Evolutionary conservation across 805 yeast species (phyloP), one percentile per base, ranked within the genome.

Genomic region (Zygotorulaspora florentina): DNA sequence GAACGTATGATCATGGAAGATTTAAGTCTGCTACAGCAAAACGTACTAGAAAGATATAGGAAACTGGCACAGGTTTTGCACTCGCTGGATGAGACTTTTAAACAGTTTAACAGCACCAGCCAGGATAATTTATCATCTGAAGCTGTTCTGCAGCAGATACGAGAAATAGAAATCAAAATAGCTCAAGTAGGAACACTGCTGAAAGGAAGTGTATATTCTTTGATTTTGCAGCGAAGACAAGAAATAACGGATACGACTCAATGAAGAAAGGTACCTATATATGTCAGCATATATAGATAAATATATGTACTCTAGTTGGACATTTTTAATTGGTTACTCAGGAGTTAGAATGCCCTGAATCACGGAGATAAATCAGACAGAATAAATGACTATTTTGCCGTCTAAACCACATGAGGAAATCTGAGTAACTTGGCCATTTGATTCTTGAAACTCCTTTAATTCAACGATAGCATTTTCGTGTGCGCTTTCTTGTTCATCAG

Each of bases 381-480:
- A 70, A 65, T 87, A 91, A 40, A 91, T 73, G 35, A 90, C 98
- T 42, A 91, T 78, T 63, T 85, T 85, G 44, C 99, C 98, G 63
- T 93, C 99, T 48, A 86, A 80, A 46, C 96, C 97, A 47, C 88
- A 81, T 12, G 89, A 73, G 10, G 87, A 80, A 51, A 82, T 73
- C 66, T 78, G 74, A 37, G 81, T 70, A 29, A 85, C 78, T 20
- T 74, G 74, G 33, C 79, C 79, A 23, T 68, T 66, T 7, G 71
- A 55, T 46, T 69, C 76, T 45, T 70, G 69, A 53, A 67, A 79
- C 31, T 79, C 70, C 55, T 80, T 75, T 45, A 91, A 66, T 40
- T 80, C 76, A 43, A 85, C 79, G 62, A 93, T 84, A 29, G 96
- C 83, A 69, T 91, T 93, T 69, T 90, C 96, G 70, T 93, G 98